Conservation (phyloP, 2,329 filamentous ascomycete genomes). For the Aspergillus proliferans region DNA sequence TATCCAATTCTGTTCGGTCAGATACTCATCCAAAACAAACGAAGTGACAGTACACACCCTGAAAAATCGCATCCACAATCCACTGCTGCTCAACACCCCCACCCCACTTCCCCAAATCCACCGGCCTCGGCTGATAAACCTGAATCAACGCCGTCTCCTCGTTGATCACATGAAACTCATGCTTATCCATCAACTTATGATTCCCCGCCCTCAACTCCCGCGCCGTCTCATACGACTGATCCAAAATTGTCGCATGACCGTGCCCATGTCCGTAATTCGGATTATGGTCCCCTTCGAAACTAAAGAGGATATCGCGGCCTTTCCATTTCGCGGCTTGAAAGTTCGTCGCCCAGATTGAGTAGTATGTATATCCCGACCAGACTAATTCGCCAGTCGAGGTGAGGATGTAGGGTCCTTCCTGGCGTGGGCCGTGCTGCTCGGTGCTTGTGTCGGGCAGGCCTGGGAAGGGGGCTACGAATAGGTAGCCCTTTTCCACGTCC, state of each 20-base stretch:
- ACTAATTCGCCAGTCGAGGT: conserved; percentile 50
- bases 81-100: conserved; percentile 46
- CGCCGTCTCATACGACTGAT: conserved; percentile 51
- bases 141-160: conserved; percentile 50
- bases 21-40: too few relatives aligned
- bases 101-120: conserved; percentile 43
- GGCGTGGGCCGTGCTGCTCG: conserved; percentile 35
- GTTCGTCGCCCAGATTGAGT: conserved; percentile 49
- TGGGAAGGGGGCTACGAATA: conserved; percentile 35
- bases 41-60: conserved; percentile 34
- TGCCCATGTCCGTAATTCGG: conserved; percentile 49
- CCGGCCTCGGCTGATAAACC: conserved; percentile 47
- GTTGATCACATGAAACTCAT: conserved; percentile 52
- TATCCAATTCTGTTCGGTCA: conserved; percentile 31
- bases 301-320: conserved; percentile 48
- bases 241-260: conserved; percentile 49
- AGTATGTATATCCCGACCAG: conserved; percentile 52
- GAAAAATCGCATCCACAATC: conserved; percentile 51
- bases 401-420: conserved; percentile 53
- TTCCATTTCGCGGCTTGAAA: conserved; percentile 46
- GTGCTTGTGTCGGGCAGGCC: conserved; percentile 16
- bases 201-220: conserved; percentile 45
- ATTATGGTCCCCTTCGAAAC: conserved; percentile 51
- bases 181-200: conserved; percentile 48
- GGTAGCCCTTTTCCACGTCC: conserved; percentile 31